These are phyloP conservation scores for Colletotrichum spaethianum DNA, from an alignment of 2,329 filamentous ascomycete genomes.

Conservation along the genomic window DNA sequence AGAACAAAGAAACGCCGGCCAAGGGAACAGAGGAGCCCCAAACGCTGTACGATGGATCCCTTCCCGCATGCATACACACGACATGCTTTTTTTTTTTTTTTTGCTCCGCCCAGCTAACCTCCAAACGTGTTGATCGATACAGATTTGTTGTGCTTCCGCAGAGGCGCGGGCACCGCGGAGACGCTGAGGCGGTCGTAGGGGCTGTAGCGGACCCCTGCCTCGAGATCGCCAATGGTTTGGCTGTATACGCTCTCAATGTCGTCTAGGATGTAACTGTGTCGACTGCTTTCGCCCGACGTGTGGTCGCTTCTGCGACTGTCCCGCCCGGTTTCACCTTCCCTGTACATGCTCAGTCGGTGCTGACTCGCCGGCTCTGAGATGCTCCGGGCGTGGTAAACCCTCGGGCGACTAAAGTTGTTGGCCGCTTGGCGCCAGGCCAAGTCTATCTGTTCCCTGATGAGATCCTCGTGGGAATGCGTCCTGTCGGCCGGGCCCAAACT, in stretches of 20 bases:
- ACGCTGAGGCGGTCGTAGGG: slow-evolving; percentile 6
- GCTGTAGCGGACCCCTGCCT: slow-evolving; percentile 8
- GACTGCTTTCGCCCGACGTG: slow-evolving; percentile 11
- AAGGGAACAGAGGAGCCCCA: slow-evolving; percentile 4
- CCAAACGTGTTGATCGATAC: slow-evolving; percentile 29
- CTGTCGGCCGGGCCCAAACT: slow-evolving; percentile 33
- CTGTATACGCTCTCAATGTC: slow-evolving; percentile 23
- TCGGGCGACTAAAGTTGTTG: slow-evolving; percentile 35
- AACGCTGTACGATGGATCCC: slow-evolving; percentile 18
- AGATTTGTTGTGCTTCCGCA: slow-evolving; percentile 25
- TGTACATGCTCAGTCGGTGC: slow-evolving; percentile 10
- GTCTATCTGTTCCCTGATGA: slow-evolving; percentile 3
- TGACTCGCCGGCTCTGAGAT: slow-evolving; percentile 21
- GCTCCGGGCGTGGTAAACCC: neutral
- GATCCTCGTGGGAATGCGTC: neutral
- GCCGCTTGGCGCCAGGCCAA: neutral
- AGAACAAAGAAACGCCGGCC: slow-evolving; percentile 6
- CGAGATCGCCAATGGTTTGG: slow-evolving; percentile 22
- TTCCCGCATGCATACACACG: neutral
- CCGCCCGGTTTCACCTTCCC: neutral
- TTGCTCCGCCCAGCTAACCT: slow-evolving; percentile 5
- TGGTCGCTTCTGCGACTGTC: slow-evolving; percentile 4
- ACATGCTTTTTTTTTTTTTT: neutral
- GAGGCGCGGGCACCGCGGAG: slow-evolving; percentile 13
- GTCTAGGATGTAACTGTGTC: slow-evolving; percentile 25